These are phyloP conservation scores for Corymbia calophylla DNA, from an alignment of 441 rosid species.

Conservation along the genomic window DNA sequence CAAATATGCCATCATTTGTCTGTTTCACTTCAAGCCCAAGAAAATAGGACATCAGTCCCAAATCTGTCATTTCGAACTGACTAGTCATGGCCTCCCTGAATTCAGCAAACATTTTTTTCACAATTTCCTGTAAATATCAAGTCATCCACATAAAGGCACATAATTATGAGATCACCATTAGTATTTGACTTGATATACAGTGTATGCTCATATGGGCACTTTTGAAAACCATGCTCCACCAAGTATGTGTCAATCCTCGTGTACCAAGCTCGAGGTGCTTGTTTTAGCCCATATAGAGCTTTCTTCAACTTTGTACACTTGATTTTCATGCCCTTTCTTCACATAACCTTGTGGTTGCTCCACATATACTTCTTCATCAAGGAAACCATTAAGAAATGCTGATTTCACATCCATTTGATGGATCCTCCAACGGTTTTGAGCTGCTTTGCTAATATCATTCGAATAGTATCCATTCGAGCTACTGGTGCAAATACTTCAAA, in stretches of 20 bases:
- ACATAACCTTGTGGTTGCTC: neutral
- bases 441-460: neutral
- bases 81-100: neutral
- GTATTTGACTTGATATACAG: neutral
- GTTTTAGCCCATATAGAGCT: neutral
- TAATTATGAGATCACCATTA: neutral
- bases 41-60: neutral
- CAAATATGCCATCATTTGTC: neutral
- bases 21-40: neutral
- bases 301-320: neutral
- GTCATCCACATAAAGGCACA: neutral
- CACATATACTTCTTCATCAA: neutral
- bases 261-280: neutral
- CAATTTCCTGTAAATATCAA: neutral
- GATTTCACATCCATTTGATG: neutral
- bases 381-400: neutral
- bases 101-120: neutral
- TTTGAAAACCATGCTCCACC: neutral
- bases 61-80: too few relatives aligned
- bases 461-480: neutral
- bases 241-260: neutral
- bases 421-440: neutral
- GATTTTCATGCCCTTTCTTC: neutral
- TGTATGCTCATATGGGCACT: neutral
- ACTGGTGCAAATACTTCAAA: neutral